Percentiles rank a stretch among this genome's conserved stretches.
Evolutionary conservation across 1,284 basidiomycete genomes (phyloP).

Genomic region (Moesziomyces globuligerus): DNA sequence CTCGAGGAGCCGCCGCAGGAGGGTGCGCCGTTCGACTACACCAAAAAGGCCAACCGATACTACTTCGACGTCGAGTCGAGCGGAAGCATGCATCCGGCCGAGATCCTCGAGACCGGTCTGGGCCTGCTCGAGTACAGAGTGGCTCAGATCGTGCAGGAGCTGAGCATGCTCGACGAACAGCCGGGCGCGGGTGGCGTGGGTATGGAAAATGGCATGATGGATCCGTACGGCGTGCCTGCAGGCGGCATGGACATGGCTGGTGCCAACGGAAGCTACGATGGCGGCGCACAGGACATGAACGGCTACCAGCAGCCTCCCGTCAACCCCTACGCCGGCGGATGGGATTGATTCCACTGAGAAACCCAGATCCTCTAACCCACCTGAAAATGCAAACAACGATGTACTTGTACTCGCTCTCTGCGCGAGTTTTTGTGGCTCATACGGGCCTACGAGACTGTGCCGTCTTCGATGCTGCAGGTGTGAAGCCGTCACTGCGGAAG

Average conservation of each 20-base stretch:
- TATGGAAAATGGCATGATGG: conserved; percentile 31
- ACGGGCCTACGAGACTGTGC: too few relatives aligned
- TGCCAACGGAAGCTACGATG: not conserved
- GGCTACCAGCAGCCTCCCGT: conserved; percentile 16
- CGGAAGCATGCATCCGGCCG: conserved; percentile 62
- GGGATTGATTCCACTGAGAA: conserved; percentile 24
- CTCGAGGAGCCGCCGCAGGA: conserved; percentile 63
- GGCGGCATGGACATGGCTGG: conserved; percentile 2
- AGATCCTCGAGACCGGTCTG: conserved; percentile 64
- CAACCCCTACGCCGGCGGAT: conserved; percentile 29
- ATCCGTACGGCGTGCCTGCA: conserved; percentile 20
- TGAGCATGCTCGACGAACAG: conserved; percentile 60
- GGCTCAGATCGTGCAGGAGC: conserved; percentile 64
- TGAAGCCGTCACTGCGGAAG: too few relatives aligned
- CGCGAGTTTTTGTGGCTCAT: not conserved
- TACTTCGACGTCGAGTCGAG: conserved; percentile 66
- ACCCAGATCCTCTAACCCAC: not conserved
- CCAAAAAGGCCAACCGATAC: conserved; percentile 56
- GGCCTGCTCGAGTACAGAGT: conserved; percentile 60
- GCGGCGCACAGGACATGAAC: conserved; percentile 14
- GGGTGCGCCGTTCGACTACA: conserved; percentile 61
- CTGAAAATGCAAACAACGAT: conserved; percentile 4
- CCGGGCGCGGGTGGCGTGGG: conserved; percentile 12
- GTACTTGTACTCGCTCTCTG: conserved; percentile 3
- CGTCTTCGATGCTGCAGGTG: too few relatives aligned